phyloP scores from a whole-genome alignment of 306 rosid genomes.

The Lagenaria siceraria region DNA sequence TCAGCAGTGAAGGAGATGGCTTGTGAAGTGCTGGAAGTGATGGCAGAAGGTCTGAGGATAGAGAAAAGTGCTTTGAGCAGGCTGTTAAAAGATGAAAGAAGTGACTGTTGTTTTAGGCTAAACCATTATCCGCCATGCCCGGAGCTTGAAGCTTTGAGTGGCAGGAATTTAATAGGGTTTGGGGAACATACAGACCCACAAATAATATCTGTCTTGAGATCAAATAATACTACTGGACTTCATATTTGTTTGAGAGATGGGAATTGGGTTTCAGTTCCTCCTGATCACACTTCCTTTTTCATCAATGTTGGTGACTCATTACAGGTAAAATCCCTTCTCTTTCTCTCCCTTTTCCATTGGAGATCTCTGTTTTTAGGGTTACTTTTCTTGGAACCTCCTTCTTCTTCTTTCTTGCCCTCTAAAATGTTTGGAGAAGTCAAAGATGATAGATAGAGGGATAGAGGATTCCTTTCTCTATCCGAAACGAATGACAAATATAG shows the following conservation, averaged over 20 bases:
- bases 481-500: too few species aligned
- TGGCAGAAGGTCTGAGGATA: constrained; percentile 57
- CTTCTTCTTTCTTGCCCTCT: background rate
- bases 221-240: constrained; percentile 63
- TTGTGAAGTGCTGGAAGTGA: constrained; percentile 32
- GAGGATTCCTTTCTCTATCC: too few species aligned
- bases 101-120: constrained; percentile 52
- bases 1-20: constrained; percentile 36
- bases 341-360: background rate
- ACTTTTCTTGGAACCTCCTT: too few species aligned
- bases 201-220: constrained; percentile 67
- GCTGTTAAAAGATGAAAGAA: constrained; percentile 36
- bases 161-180: constrained; percentile 54
- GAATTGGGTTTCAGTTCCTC: constrained; percentile 64
- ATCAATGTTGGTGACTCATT: constrained; percentile 67
- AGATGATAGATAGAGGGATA: too few species aligned
- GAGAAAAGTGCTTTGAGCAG: constrained; percentile 41
- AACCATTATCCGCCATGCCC: constrained; percentile 60
- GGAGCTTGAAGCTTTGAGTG: constrained; percentile 45
- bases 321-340: constrained; percentile 38
- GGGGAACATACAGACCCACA: constrained; percentile 99
- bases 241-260: constrained; percentile 71
- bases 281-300: constrained; percentile 60
- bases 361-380: too few species aligned
- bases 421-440: background rate